A percentile compares a stretch with the other conserved stretches of the same genome.
phyloP scores from a whole-genome alignment of 2,329 filamentous ascomycete genomes.

The Fusarium stilboides region DNA sequence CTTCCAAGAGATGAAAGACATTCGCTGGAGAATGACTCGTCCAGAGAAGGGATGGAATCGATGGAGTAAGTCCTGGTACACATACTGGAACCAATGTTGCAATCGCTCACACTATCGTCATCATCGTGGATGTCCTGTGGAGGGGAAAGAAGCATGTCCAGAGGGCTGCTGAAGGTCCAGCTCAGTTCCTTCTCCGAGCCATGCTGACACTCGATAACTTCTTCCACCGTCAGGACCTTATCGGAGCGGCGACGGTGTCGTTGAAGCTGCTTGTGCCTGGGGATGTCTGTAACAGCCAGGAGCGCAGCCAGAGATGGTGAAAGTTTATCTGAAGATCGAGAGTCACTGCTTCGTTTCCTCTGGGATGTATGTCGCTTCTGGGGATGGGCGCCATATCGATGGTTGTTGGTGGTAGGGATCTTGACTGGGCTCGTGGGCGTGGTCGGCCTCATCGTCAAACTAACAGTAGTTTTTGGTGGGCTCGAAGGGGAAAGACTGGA shows the following conservation, averaged over 20 bases:
- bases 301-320: constrained; percentile 73
- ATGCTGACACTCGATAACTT: constrained; percentile 68
- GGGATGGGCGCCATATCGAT: constrained; percentile 55
- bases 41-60: constrained; percentile 74
- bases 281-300: constrained; percentile 74
- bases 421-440: constrained; percentile 67
- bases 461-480: constrained; percentile 49
- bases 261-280: constrained; percentile 60
- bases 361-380: constrained; percentile 58
- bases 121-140: constrained; percentile 72
- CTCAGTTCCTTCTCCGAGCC: constrained; percentile 73
- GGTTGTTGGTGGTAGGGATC: constrained; percentile 64
- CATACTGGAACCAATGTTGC: constrained; percentile 65
- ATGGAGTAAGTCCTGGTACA: constrained; percentile 71
- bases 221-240: constrained; percentile 66
- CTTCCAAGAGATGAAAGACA: constrained; percentile 65
- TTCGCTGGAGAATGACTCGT: constrained; percentile 68
- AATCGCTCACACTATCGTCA: constrained; percentile 65
- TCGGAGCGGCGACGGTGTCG: constrained; percentile 52
- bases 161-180: constrained; percentile 67
- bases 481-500: constrained; percentile 49
- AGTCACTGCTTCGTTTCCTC: constrained; percentile 57
- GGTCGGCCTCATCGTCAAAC: constrained; percentile 49
- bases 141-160: constrained; percentile 73
- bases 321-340: constrained; percentile 68